Evolutionary conservation across 495 filamentous ascomycete genomes (phyloP), one percentile per base, ranked within the genome.

Genomic region (Neurospora sp.): DNA sequence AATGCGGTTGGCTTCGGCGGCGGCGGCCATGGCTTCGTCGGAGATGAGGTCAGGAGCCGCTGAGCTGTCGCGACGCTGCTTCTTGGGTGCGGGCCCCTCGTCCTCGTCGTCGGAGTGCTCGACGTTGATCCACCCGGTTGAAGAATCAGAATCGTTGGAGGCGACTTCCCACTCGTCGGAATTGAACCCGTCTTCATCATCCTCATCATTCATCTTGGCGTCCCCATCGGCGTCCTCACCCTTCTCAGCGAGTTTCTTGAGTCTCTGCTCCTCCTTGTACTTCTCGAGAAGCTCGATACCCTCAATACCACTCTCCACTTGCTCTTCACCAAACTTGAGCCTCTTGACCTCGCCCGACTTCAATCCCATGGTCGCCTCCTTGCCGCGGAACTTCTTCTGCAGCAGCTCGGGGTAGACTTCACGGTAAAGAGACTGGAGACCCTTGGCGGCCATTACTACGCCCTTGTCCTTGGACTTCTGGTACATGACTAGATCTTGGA

Each of bases 401-500:
- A 99, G 85, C 88, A 98, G 91, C 73, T 94, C 91, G 0, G 96
- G 92, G 38, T 91, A 93, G 35, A 97, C 89, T 77, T 98, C 94
- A 71, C 96, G 88, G 82, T 94, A 99, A 3, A 99, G 87, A 75
- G 92, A 91, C 70, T 98, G 88, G 16, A 99, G 84, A 72, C 94
- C 94, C 78, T 94, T 92, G 14, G 94, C 93, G 18, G 95, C 96
- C 95, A 99, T 98, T 86, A 96, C 92, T 14, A 96, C 93, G 74
- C 94, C 94, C 83, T 98, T 98, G 79, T 99, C 96, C 78, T 98
- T 98, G 79, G 92, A 96, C 83, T 95, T 97, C 73, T 94, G 88
- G 82, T 99, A 99, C 89, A 94, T 90, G 16, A 98, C 93, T 41
- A 99, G 83, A 84, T 99, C 96, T 81, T 98, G 96, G n/a, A 99